Evolutionary conservation across 2,329 filamentous ascomycete species (phyloP).

Genomic region (Aspergillus viridinutans): DNA sequence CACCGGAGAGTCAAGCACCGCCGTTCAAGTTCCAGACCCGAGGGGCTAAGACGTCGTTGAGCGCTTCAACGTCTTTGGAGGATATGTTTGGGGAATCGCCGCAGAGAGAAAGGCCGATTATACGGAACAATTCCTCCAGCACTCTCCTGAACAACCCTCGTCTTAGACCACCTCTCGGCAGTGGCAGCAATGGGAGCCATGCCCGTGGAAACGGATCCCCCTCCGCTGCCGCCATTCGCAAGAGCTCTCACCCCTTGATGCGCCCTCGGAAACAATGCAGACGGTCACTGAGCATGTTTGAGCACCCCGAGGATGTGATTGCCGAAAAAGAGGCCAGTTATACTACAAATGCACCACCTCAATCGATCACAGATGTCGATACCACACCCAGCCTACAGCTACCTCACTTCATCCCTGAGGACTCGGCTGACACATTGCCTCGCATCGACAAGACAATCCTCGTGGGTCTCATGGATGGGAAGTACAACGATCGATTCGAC

Average conservation of each 20-base stretch:
- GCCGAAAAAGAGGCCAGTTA: constrained; percentile 66
- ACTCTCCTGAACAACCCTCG: constrained; percentile 57
- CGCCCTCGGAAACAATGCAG: constrained; percentile 84
- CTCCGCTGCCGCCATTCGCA: constrained; percentile 64
- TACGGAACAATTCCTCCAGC: constrained; percentile 58
- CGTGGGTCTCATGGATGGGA: constrained; percentile 80
- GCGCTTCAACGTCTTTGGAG: constrained; percentile 64
- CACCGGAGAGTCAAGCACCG: constrained; percentile 62
- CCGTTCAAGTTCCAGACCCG: constrained; percentile 70
- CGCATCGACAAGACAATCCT: constrained; percentile 80
- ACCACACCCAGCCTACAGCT: constrained; percentile 68
- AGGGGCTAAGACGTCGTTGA: constrained; percentile 48
- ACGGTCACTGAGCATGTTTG: constrained; percentile 96
- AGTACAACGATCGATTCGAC: constrained; percentile 70
- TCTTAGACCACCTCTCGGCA: constrained; percentile 61
- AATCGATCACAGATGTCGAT: constrained; percentile 80
- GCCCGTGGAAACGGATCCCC: constrained; percentile 71
- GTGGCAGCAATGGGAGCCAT: constrained; percentile 49
- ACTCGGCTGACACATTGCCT: constrained; percentile 79
- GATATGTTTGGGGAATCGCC: constrained; percentile 82
- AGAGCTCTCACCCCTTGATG: constrained; percentile 66
- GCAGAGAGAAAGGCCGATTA: constrained; percentile 62
- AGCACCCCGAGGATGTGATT: constrained; percentile 82
- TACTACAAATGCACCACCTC: constrained; percentile 54
- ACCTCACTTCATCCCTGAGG: constrained; percentile 78